These are phyloP conservation scores for Hibiscus trionum DNA, from an alignment of 345 rosid genomes.

Conservation along the genomic window DNA sequence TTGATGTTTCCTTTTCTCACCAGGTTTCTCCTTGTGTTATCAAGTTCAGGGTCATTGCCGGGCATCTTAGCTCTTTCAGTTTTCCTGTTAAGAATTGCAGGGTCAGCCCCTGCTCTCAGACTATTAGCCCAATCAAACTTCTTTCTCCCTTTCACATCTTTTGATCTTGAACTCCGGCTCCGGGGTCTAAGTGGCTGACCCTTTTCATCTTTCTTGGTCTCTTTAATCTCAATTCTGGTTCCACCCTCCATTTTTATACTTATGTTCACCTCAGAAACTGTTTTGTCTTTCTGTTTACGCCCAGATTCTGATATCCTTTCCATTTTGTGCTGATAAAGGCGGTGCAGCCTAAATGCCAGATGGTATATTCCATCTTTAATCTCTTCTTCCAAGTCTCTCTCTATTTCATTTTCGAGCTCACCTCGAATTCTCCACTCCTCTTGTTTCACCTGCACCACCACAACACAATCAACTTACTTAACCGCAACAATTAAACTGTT, in stretches of 20 bases:
- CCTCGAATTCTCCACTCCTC: conserved; percentile 57
- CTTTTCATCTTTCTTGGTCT: conserved; percentile 33
- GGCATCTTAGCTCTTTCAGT: conserved; percentile 9
- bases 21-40: conserved; percentile 4
- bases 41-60: neutral
- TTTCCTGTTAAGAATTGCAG: conserved; percentile 11
- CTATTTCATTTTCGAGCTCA: conserved; percentile 65
- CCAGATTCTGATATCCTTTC: conserved; percentile 26
- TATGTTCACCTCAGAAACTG: conserved; percentile 46
- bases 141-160: conserved; percentile 2
- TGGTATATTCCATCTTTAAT: conserved; percentile 64
- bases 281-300: conserved; percentile 18
- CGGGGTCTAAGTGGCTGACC: conserved; percentile 2
- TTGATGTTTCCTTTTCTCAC: conserved; percentile 9
- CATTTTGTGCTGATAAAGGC: conserved; percentile 50
- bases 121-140: conserved; percentile 46
- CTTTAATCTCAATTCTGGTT: conserved; percentile 57
- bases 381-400: conserved; percentile 66
- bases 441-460: conserved; percentile 9
- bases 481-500: too few relatives aligned
- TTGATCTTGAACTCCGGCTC: conserved; percentile 2
- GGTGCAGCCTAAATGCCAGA: conserved; percentile 56
- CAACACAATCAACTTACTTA: neutral
- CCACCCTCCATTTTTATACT: conserved; percentile 64
- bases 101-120: conserved; percentile 26